phyloP scores from a whole-genome alignment of 2,329 filamentous ascomycete species.

The Phyllosticta citribraziliensis region DNA sequence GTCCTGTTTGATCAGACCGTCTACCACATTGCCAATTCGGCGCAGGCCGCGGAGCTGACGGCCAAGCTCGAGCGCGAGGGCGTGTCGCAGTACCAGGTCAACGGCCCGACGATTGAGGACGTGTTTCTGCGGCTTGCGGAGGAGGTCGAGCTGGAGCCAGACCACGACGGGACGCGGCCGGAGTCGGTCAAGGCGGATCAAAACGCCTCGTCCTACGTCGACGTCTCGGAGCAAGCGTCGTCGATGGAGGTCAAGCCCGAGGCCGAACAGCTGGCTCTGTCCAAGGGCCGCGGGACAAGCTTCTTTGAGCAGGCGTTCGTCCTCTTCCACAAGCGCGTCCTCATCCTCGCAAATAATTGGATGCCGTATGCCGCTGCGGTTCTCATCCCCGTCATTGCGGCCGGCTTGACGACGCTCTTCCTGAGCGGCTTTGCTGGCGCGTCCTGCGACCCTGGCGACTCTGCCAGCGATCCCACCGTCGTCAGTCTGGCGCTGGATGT shows the following conservation, averaged over 20 bases:
- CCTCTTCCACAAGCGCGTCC: conserved; percentile 67
- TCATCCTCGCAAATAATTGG: conserved; percentile 68
- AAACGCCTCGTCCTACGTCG: conserved; percentile 13
- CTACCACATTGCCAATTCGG: conserved; percentile 62
- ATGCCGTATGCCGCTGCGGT: conserved; percentile 67
- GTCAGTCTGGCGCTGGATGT: conserved; percentile 15
- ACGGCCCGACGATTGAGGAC: conserved; percentile 84
- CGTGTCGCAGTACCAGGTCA: conserved; percentile 71
- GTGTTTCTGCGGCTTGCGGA: conserved; percentile 82
- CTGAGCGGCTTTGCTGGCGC: conserved; percentile 48
- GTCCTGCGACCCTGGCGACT: conserved; percentile 34
- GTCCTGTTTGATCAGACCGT: conserved; percentile 60
- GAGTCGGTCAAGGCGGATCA: conserved; percentile 15
- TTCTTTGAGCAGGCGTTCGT: conserved; percentile 62
- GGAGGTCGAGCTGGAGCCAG: conserved; percentile 45
- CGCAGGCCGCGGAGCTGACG: conserved; percentile 62
- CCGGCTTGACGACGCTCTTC: conserved; percentile 70
- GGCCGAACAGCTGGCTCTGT: conserved; percentile 36
- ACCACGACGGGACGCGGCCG: conserved; percentile 15
- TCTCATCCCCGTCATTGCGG: conserved; percentile 67
- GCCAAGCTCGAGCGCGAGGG: conserved; percentile 55
- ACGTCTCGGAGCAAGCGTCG: conserved; percentile 21
- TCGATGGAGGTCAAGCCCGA: conserved; percentile 16
- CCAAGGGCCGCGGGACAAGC: conserved; percentile 59
- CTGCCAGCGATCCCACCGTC: conserved; percentile 21